Evolutionary conservation across 1,139 yeast genomes (phyloP).

Genomic region (Kluyveromyces marxianus): DNA sequence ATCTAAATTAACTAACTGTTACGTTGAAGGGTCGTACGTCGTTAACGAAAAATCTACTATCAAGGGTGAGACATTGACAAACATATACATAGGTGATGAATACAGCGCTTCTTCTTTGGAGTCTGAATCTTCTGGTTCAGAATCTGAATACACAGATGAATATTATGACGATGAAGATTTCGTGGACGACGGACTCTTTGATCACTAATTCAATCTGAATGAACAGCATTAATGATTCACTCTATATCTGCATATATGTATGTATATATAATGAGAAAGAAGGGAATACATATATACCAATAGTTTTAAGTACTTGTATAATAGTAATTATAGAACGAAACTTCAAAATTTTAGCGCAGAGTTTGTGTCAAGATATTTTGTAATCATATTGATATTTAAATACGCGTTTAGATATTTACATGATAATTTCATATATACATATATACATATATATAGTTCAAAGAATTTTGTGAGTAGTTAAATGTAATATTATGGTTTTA

Average conservation of each 20-base stretch:
- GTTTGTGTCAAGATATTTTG: too few species aligned
- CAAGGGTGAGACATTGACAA: conserved; percentile 78
- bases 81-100: conserved; percentile 45
- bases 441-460: too few species aligned
- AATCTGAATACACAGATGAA: conserved; percentile 34
- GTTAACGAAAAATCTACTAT: conserved; percentile 56
- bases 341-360: too few species aligned
- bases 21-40: conserved; percentile 71
- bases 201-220: conserved; percentile 29
- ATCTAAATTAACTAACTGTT: conserved; percentile 63
- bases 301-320: too few species aligned
- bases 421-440: too few species aligned
- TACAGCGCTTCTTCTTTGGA: conserved; percentile 32
- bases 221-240: neutral
- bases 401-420: too few species aligned
- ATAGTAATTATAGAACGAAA: too few species aligned
- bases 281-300: neutral
- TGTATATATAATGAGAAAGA: neutral
- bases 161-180: conserved; percentile 40
- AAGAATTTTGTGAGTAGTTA: too few species aligned
- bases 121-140: conserved; percentile 17
- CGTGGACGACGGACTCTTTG: conserved; percentile 38
- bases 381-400: too few species aligned
- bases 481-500: neutral
- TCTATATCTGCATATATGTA: neutral